These are phyloP conservation scores for Hordeum pubiflorum DNA, from an alignment of 202 grass and related monocot genomes.

Conservation along the genomic window DNA sequence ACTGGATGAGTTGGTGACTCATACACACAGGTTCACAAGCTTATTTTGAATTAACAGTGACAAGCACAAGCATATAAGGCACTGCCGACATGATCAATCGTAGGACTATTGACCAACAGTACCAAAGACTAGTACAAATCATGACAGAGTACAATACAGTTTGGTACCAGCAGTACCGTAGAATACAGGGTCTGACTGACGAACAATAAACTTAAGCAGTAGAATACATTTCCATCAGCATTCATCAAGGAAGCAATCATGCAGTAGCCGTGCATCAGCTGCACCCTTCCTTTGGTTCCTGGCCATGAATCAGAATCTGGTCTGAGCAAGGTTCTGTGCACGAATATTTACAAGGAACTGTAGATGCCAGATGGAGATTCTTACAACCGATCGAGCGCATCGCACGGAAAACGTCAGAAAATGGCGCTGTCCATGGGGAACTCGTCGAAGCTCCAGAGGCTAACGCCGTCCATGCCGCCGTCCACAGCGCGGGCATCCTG, in stretches of 20 bases:
- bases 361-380: background rate
- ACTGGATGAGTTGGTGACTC: too few species aligned
- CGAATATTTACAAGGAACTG: background rate
- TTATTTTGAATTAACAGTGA: constrained; percentile 17
- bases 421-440: constrained; percentile 8
- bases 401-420: constrained; percentile 1
- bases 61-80: background rate
- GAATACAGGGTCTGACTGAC: background rate
- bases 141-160: constrained; percentile 2
- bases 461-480: constrained; percentile 3
- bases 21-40: too few species aligned
- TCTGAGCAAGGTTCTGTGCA: background rate
- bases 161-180: constrained; percentile 14
- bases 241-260: background rate
- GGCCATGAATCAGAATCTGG: background rate
- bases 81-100: constrained; percentile 8
- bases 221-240: background rate
- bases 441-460: constrained; percentile 48
- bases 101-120: constrained; percentile 4
- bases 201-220: background rate
- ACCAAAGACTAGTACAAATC: background rate
- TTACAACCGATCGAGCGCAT: background rate
- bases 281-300: background rate
- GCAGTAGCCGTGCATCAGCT: background rate
- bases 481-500: constrained; percentile 4